phyloP scores from a whole-genome alignment of 345 rosid species.

The Stellera chamaejasme region DNA sequence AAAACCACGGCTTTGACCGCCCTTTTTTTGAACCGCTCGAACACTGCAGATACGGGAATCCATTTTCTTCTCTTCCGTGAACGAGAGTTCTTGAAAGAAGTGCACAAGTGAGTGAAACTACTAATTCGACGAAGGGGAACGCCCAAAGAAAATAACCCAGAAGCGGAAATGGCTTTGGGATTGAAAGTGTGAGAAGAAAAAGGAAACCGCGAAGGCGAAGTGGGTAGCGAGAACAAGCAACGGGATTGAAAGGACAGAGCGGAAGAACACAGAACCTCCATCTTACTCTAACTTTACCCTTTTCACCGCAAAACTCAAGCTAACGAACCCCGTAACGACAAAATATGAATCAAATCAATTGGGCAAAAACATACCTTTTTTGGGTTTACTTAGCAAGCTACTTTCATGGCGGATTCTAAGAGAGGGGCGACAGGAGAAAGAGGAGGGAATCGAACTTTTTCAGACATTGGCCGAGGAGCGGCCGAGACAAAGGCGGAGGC shows the following conservation, averaged over 20 bases:
- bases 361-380: neutral
- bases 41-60: slow-evolving; percentile 53
- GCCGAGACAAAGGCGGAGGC: too few relatives aligned
- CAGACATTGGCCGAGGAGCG: too few relatives aligned
- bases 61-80: slow-evolving; percentile 30
- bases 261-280: slow-evolving; percentile 58
- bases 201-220: slow-evolving; percentile 18
- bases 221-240: slow-evolving; percentile 20
- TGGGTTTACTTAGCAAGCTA: too few relatives aligned
- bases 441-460: too few relatives aligned
- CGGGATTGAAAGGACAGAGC: slow-evolving; percentile 45
- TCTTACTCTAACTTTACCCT: neutral
- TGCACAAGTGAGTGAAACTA: slow-evolving; percentile 11
- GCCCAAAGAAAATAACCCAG: slow-evolving; percentile 45
- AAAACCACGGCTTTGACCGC: slow-evolving; percentile 73
- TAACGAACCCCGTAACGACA: neutral
- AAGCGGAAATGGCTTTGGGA: slow-evolving; percentile 25
- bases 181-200: slow-evolving; percentile 11
- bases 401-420: too few relatives aligned
- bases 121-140: slow-evolving; percentile 36
- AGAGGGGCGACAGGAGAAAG: too few relatives aligned
- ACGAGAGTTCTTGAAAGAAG: slow-evolving; percentile 16
- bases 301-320: neutral
- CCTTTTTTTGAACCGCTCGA: slow-evolving; percentile 82
- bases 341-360: neutral